Base-by-base conservation (phyloP, 2,329 filamentous ascomycete genomes). In the Cladosporium cucumerinum region DNA sequence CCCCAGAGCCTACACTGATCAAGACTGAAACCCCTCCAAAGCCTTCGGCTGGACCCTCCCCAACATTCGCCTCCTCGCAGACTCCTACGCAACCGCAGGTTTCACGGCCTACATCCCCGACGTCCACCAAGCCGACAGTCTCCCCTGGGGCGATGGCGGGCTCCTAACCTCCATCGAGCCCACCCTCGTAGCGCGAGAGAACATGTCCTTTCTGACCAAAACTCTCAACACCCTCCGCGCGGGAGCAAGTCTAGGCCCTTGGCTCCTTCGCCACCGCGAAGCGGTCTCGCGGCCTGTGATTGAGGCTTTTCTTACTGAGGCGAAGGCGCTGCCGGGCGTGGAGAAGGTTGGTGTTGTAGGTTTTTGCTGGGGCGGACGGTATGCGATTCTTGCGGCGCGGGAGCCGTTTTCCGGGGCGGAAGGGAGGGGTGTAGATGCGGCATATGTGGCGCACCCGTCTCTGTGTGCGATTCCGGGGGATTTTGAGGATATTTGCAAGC, bases 31-130 rank as follows among this genome's bases (percentile, higher is more conserved):
- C 12, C 57, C 5, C 11, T 8, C 28, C 34, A 55, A 74, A 46
- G 75, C 84, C 71, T 83, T 82, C 66, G 81, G 81, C 66, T 82
- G 77, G 77, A 78, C 77, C n/a, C 77, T 82, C 57, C 71, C 74
- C 34, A 83, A 83, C 69, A 71, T 78, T 52, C 77, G 81, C 34
- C 69, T 83, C 4, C 72, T 83, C 16, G 81, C 81, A 14, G 81
- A 83, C 71, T 72, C 78, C 58, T 83, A 82, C 69, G 81, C 81
- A 32, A 76, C 78, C 66, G 75, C 75, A 14, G 78, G 80, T 69
- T 82, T 79, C 69, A 80, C 78, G 58, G 75, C 75, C 67, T 82
- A 82, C 69, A 70, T 83, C 34, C 77, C 81, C 1, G 81, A 83
- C 68, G 71, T 83, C 2, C 77, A 78, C 69, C 61, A 74, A 55